Conservation (phyloP, 768 basidiomycete genomes). For the Trametes punicea region DNA sequence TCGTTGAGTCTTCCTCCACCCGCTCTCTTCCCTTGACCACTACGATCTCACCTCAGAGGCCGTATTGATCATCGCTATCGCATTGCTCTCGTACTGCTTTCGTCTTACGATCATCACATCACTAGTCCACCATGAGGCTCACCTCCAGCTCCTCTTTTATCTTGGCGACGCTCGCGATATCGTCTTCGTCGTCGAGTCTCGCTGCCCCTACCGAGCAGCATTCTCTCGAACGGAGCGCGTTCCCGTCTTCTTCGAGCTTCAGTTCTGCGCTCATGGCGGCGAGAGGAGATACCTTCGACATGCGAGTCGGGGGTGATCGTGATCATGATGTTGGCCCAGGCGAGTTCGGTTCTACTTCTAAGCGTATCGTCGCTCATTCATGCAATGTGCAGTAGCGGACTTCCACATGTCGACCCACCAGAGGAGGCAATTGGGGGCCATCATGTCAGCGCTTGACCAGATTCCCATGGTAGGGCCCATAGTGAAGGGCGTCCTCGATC, state of each 20-base stretch:
- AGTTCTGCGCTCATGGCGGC: background rate
- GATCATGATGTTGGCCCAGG: background rate
- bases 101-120: conserved; percentile 15
- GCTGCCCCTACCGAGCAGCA: conserved; percentile 28
- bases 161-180: conserved; percentile 30
- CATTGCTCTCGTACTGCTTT: conserved; percentile 17
- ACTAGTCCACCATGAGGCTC: conserved; percentile 28
- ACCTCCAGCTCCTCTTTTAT: conserved; percentile 33
- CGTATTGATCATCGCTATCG: conserved; percentile 13
- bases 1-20: background rate
- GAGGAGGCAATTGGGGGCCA: background rate
- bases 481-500: background rate
- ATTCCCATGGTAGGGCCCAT: background rate
- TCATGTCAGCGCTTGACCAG: background rate
- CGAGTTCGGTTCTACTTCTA: background rate
- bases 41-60: conserved; percentile 20
- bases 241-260: conserved; percentile 11
- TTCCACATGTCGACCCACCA: background rate
- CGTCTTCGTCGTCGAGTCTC: conserved; percentile 29
- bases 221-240: background rate
- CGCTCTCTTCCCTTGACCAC: conserved; percentile 20
- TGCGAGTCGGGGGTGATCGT: background rate
- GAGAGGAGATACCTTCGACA: background rate
- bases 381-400: background rate
- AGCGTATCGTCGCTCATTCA: background rate